A percentile compares a stretch with the other conserved stretches of the same genome.
Conservation (phyloP, 768 basidiomycete genomes). For the Dendrothele bispora region DNA sequence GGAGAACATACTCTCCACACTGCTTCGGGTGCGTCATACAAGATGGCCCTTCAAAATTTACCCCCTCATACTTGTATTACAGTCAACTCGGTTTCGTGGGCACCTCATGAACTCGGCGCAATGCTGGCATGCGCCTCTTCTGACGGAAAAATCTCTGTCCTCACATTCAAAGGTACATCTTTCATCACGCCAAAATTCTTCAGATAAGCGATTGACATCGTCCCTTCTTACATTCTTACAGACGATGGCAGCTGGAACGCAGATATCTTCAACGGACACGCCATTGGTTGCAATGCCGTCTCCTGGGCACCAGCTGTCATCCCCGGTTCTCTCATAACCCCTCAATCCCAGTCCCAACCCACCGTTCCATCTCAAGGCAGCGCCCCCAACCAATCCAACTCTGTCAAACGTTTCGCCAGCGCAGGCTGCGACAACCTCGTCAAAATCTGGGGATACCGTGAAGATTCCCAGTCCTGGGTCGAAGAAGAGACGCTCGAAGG, state of each 20-base stretch:
- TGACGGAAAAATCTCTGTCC: constrained; percentile 94
- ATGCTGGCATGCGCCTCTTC: constrained; percentile 96
- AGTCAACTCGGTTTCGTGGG: constrained; percentile 99
- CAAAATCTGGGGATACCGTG: constrained; percentile 89
- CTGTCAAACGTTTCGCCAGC: constrained; percentile 90
- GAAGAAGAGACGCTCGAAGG: constrained; percentile 91
- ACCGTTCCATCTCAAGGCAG: constrained; percentile 32
- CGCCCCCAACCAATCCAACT: too few relatives aligned
- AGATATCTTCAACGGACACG: constrained; percentile 93
- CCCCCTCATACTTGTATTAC: too few relatives aligned
- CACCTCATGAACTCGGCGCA: constrained; percentile 96
- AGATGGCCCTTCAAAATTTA: too few relatives aligned
- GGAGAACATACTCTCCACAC: constrained; percentile 95
- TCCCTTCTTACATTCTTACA: constrained; percentile 27
- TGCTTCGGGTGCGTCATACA: constrained; percentile 84
- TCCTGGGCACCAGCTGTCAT: constrained; percentile 95
- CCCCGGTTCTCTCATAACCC: constrained; percentile 80
- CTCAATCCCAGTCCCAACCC: constrained; percentile 38
- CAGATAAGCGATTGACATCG: not conserved
- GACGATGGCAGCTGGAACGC: constrained; percentile 97
- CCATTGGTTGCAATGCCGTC: constrained; percentile 95
- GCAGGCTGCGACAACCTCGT: constrained; percentile 97
- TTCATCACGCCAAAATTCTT: not conserved
- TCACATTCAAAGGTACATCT: constrained; percentile 92
- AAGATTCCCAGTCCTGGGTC: constrained; percentile 85